Percentiles rank a stretch among this genome's conserved stretches.
phyloP scores from a whole-genome alignment of 164 flowering plant genomes.

The Umbilicus rupestris region DNA sequence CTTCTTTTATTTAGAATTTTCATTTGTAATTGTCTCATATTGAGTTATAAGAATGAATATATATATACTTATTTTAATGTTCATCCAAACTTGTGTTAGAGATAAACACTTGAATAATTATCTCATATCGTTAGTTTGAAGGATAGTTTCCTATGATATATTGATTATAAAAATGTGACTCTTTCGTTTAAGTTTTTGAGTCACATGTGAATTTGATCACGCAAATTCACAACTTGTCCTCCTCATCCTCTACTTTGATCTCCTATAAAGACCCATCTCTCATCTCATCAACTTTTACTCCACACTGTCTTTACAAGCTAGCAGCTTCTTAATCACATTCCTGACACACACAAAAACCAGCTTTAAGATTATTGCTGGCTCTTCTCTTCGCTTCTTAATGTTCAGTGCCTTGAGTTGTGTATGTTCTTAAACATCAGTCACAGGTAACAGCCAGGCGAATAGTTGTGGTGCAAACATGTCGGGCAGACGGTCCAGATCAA shows the following conservation, averaged over 20 bases:
- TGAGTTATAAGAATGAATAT: too few relatives aligned
- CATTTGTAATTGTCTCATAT: too few relatives aligned
- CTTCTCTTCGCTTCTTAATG: background rate
- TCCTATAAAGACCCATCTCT: conserved; percentile 7
- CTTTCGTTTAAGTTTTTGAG: too few relatives aligned
- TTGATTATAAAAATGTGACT: too few relatives aligned
- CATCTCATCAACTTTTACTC: conserved; percentile 16
- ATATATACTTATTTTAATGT: too few relatives aligned
- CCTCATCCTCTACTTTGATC: conserved; percentile 8
- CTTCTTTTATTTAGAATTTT: too few relatives aligned
- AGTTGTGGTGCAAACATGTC: conserved; percentile 22
- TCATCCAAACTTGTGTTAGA: too few relatives aligned
- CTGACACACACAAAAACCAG: background rate
- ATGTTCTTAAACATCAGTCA: background rate
- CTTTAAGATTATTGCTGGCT: background rate
- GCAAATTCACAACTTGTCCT: conserved; percentile 4
- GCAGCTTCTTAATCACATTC: background rate
- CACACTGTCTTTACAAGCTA: background rate
- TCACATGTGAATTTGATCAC: too few relatives aligned
- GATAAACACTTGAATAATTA: too few relatives aligned
- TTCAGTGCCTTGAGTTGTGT: background rate
- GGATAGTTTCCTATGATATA: too few relatives aligned
- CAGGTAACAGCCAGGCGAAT: background rate
- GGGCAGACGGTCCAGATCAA: conserved; percentile 34
- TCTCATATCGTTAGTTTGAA: too few relatives aligned